Percentiles rank a stretch among this genome's conserved stretches.
These are phyloP conservation scores for Daldinia eschscholtzii DNA, from an alignment of 2,329 filamentous ascomycete genomes.

Conservation along the genomic window DNA sequence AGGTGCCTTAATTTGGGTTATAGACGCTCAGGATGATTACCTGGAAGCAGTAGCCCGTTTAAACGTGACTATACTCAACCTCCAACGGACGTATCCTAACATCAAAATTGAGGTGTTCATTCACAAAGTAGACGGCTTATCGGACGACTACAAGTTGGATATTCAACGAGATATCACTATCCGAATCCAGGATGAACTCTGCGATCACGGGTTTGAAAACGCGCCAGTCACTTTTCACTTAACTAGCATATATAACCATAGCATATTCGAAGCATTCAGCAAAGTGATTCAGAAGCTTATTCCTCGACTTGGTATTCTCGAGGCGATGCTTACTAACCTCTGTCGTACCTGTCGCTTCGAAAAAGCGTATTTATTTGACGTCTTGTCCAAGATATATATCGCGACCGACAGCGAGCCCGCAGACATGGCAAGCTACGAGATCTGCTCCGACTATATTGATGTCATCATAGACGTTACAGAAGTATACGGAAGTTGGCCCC, in stretches of 20 bases:
- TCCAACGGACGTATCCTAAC: constrained; percentile 88
- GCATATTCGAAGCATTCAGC: constrained; percentile 97
- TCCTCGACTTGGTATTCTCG: constrained; percentile 90
- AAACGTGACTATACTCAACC: constrained; percentile 87
- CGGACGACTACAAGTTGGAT: constrained; percentile 95
- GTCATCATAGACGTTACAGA: constrained; percentile 98
- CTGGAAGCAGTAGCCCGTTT: constrained; percentile 89
- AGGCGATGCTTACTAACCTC: constrained; percentile 92
- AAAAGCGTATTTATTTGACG: constrained; percentile 98
- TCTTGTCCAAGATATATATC: constrained; percentile 98
- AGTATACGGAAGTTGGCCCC: constrained; percentile 84
- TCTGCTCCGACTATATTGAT: constrained; percentile 98
- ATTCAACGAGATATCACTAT: constrained; percentile 97
- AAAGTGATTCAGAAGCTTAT: constrained; percentile 99
- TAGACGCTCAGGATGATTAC: constrained; percentile 98
- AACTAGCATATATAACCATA: constrained; percentile 98
- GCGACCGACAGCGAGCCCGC: constrained; percentile 93
- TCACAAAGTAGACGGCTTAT: constrained; percentile 98
- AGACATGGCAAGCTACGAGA: constrained; percentile 96
- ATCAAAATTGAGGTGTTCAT: constrained; percentile 99
- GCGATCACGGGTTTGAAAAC: constrained; percentile 92
- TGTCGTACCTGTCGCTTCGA: constrained; percentile 95
- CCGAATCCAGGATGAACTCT: constrained; percentile 94
- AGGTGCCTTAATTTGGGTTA: constrained; percentile 96
- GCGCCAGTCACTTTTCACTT: constrained; percentile 94